phyloP scores from a whole-genome alignment of 2,329 filamentous ascomycete species.

The Acrocalymma vagum region DNA sequence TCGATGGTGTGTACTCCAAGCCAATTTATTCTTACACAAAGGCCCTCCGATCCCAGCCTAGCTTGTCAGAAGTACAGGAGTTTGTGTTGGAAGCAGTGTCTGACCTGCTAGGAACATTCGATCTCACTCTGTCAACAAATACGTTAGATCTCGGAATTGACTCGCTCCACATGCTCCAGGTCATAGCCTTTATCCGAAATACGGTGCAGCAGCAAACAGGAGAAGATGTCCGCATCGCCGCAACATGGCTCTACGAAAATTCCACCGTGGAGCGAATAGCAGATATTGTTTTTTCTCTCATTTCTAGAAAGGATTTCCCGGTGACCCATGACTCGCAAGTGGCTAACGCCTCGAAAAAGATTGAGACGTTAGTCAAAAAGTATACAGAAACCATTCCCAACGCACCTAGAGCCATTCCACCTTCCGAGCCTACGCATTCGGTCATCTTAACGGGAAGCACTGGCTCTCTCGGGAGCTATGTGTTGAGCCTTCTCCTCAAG shows the following conservation, averaged over 20 bases:
- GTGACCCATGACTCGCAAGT: no score
- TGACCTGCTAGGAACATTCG: slow-evolving; percentile 3
- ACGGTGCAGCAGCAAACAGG: slow-evolving; percentile 16
- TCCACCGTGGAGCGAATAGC: slow-evolving; percentile 9
- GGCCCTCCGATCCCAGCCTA: no score
- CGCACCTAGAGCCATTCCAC: neutral
- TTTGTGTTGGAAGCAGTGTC: no score
- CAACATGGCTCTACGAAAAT: slow-evolving; percentile 8
- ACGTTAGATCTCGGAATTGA: slow-evolving; percentile 27
- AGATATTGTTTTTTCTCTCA: neutral
- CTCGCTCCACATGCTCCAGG: no score
- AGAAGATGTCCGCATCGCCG: slow-evolving; percentile 4
- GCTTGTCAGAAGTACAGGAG: no score
- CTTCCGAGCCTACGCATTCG: slow-evolving; percentile 14
- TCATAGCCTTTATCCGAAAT: slow-evolving; percentile 16
- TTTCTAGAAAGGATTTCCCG: no score
- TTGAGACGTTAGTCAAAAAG: slow-evolving; percentile 8
- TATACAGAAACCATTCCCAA: slow-evolving; percentile 5
- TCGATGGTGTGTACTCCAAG: slow-evolving; percentile 27
- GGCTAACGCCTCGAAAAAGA: no score
- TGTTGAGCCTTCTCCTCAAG: slow-evolving; percentile 27
- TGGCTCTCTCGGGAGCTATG: slow-evolving; percentile 29
- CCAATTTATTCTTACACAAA: no score
- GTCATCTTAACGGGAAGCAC: slow-evolving; percentile 34
- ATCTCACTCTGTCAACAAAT: no score